Evolutionary conservation across 257 asterid species (phyloP), one percentile per base, ranked within the genome.

Genomic region (Solanum verrucosum): DNA sequence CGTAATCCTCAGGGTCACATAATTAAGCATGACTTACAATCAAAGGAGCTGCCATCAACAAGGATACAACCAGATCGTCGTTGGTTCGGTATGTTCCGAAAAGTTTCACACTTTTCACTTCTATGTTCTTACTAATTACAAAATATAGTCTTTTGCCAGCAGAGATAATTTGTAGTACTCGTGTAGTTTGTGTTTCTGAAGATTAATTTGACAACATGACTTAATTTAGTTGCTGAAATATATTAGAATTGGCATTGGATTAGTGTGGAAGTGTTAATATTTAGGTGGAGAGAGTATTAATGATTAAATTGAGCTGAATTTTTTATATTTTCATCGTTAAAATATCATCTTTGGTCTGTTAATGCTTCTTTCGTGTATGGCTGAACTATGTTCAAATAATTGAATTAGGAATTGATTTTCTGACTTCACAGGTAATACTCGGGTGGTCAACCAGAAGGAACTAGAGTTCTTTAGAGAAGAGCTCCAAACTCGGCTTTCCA

Each of bases 1-100:
- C 97, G 98, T 20, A 86, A 95, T 87, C 29, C 72, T 2, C 87
- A 89, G 88, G 99, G 99, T 2, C 90, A 93, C 33, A 91, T 97
- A 68, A 31, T 92, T 1, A 93, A 91, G 85, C 94, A 97, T 63
- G 99, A 97, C 85, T 93, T 95, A 88, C 99, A 97, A 93, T 97
- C 99, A 59, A 93, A 92, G 91, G 98, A 96, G 25, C 87, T 96
- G 90, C 99, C 99, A 5, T 91, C 95, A 23, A 97, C 99, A 81
- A 93, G 99, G 44, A 97, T 97, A 88, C 96, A 93, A 91, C 98
- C 99, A 25, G 98, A 96, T 90, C 98, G 98, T 81, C 93, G 98
- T 35, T 97, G 98, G 98, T 97, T 96, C 56, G 98, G 99, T 97
- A 89, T 56, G 98, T 34, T 13, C 31, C 1, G 16, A 44, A 29